Evolutionary conservation across 805 yeast genomes (phyloP), one percentile per base, ranked within the genome.

Genomic region (Lipomyces starkeyi): DNA sequence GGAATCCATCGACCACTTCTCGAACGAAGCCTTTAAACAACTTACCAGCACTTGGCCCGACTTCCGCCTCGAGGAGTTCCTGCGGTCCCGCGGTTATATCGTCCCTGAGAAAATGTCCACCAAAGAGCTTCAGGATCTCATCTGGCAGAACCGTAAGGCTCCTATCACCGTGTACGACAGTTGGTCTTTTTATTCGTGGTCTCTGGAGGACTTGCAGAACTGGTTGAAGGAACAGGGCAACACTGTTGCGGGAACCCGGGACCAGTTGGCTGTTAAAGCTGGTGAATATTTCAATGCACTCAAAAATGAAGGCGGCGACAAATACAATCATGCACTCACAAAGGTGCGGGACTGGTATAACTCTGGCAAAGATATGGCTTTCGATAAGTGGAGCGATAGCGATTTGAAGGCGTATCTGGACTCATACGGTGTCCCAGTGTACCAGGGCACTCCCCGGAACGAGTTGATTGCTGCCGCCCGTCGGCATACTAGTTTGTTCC

Each of bases 381-480:
- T 86, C 74, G 80, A 85, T 66, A 77, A 80, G 20, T 86, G 89
- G 89, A 77, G 86, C 2, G 80, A 83, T 32, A 79, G 83, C 3
- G 90, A 88, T 73, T 76, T 88, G 67, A 79, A 81, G 72, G 83
- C 83, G 67, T 88, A 90, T 86, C 76, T 88, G 43, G 76, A 80
- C 64, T 74, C 79, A 54, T 86, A 85, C 73, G 84, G 83, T 35
- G 75, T 73, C 43, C 55, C 65, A 29, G 60, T 64, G 22, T 66
- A 69, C 60, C 69, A 71, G 58, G 73, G 71, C 14, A 34, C 70
- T 0, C 59, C 71, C 20, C 67, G 72, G 34, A 66, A 73, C 58
- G 74, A 73, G 49, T 65, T 71, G 54, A 49, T 73, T n/a, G 72
- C 74, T 27, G 52, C 59, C 27, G 75, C 75, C 13, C 59, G 68